These are phyloP conservation scores for Crithidia thermophila DNA, from an alignment of 208 protist species.

Conservation along the genomic window DNA sequence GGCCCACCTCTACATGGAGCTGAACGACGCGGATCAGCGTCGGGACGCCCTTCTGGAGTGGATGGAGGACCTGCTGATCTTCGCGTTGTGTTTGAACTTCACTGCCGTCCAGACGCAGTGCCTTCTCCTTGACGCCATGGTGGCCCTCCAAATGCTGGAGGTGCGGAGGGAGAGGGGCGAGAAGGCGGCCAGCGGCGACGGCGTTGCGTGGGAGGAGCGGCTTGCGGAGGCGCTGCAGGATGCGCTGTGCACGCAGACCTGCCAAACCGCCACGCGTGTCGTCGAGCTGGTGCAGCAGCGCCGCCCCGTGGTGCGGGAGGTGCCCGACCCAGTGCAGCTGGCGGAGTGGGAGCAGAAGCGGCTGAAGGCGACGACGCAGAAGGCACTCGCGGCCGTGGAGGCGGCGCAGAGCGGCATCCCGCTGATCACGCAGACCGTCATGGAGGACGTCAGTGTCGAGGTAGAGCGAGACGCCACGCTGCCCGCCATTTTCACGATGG, in stretches of 20 bases:
- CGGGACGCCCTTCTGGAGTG: conserved; percentile 66
- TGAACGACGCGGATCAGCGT: conserved; percentile 42
- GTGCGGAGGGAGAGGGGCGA: conserved; percentile 22
- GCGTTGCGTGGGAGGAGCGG: conserved; percentile 26
- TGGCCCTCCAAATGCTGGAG: conserved; percentile 50
- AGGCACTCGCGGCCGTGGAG: conserved; percentile 45
- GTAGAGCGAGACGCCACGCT: conserved; percentile 50
- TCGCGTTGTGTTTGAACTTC: conserved; percentile 46
- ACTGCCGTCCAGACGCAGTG: conserved; percentile 61
- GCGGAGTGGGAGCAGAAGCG: conserved; percentile 48
- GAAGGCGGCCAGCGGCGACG: not conserved
- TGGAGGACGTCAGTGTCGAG: conserved; percentile 37
- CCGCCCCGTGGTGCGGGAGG: conserved; percentile 32
- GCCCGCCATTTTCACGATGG: conserved; percentile 60
- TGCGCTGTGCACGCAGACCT: conserved; percentile 54
- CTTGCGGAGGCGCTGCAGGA: conserved; percentile 37
- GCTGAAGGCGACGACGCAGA: conserved; percentile 52
- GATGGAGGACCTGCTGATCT: conserved; percentile 71
- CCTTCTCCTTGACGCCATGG: conserved; percentile 62
- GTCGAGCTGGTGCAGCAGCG: conserved; percentile 32
- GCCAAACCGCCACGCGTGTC: conserved; percentile 37
- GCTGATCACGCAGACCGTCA: conserved; percentile 33
- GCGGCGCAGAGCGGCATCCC: conserved; percentile 44
- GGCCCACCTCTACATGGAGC: conserved; percentile 32
- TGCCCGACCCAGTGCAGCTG: conserved; percentile 57